Percentiles rank a stretch among this genome's conserved stretches.
phyloP scores from a whole-genome alignment of 495 filamentous ascomycete species.

The Penicillium subrubescens region DNA sequence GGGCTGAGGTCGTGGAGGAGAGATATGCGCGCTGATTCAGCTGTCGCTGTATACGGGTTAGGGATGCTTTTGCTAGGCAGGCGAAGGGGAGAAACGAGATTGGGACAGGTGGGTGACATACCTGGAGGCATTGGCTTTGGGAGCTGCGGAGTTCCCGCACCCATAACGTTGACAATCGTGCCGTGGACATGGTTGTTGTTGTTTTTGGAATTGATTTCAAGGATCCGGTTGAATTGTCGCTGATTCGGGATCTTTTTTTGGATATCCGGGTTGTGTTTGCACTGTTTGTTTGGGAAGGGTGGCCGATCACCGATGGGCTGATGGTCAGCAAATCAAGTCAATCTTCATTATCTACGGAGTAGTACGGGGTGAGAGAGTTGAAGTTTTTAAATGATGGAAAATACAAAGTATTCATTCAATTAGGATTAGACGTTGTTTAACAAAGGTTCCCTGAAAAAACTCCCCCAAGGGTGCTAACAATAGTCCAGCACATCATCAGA shows the following conservation, averaged over 20 bases:
- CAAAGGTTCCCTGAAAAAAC: too few relatives aligned
- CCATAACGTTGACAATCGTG: slow-evolving; percentile 25
- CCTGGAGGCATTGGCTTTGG: slow-evolving; percentile 15
- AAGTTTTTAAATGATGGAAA: too few relatives aligned
- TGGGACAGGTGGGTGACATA: slow-evolving; percentile 2
- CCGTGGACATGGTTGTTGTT: slow-evolving; percentile 22
- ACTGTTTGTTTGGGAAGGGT: slow-evolving; percentile 30
- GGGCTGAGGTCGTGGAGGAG: slow-evolving; percentile 6
- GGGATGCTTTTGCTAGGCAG: background rate
- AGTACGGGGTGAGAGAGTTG: too few relatives aligned
- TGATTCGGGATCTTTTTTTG: slow-evolving; percentile 27
- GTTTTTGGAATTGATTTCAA: background rate
- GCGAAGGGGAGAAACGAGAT: background rate
- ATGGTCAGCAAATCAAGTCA: background rate
- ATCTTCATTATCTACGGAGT: too few relatives aligned
- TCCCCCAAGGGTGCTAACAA: too few relatives aligned
- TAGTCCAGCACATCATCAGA: too few relatives aligned
- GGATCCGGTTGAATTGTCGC: slow-evolving; percentile 5
- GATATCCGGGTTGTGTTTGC: slow-evolving; percentile 30
- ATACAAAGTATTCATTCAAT: too few relatives aligned
- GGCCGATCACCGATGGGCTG: background rate
- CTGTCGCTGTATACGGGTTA: slow-evolving; percentile 13
- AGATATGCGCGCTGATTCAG: slow-evolving; percentile 14
- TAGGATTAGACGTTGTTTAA: too few relatives aligned
- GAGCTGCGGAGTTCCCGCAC: slow-evolving; percentile 19